Percentiles rank a stretch among this genome's conserved stretches.
phyloP scores from a whole-genome alignment of 306 rosid genomes.

The Sophora flavescens region DNA sequence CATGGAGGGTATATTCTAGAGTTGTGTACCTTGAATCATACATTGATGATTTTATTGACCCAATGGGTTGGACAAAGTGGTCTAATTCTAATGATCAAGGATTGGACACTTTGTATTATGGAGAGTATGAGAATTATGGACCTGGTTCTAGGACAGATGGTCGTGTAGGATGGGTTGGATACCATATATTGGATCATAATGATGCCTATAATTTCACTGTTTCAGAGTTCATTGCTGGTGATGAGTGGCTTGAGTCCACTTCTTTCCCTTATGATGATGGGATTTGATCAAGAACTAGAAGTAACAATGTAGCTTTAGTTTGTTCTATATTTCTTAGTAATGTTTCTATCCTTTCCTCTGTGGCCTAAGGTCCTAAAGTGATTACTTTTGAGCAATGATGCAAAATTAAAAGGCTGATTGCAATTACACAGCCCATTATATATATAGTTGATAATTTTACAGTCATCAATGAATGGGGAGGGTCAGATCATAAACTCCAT shows the following conservation, averaged over 20 bases:
- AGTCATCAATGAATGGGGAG: background rate
- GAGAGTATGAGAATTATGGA: slow-evolving; percentile 76
- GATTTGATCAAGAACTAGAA: slow-evolving; percentile 41
- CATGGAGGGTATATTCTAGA: slow-evolving; percentile 68
- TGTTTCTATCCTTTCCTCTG: background rate
- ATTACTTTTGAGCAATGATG: background rate
- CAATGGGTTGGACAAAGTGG: slow-evolving; percentile 76
- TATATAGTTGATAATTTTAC: no score
- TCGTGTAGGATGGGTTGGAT: slow-evolving; percentile 73
- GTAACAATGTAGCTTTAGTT: background rate
- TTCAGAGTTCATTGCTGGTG: slow-evolving; percentile 67
- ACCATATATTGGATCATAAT: slow-evolving; percentile 65
- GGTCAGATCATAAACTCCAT: background rate
- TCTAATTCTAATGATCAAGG: slow-evolving; percentile 41
- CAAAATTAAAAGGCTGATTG: slow-evolving; percentile 19
- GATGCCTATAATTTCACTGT: slow-evolving; percentile 77
- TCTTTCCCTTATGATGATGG: slow-evolving; percentile 83
- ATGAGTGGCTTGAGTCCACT: slow-evolving; percentile 78
- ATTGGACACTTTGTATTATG: slow-evolving; percentile 69
- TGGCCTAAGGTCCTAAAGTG: background rate
- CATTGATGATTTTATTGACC: slow-evolving; percentile 69
- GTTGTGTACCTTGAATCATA: slow-evolving; percentile 63
- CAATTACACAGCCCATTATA: background rate
- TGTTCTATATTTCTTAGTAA: background rate
- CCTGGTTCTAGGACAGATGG: slow-evolving; percentile 66